Evolutionary conservation across 2,329 filamentous ascomycete species (phyloP).

Genomic region (Westerdykella aurantiaca): DNA sequence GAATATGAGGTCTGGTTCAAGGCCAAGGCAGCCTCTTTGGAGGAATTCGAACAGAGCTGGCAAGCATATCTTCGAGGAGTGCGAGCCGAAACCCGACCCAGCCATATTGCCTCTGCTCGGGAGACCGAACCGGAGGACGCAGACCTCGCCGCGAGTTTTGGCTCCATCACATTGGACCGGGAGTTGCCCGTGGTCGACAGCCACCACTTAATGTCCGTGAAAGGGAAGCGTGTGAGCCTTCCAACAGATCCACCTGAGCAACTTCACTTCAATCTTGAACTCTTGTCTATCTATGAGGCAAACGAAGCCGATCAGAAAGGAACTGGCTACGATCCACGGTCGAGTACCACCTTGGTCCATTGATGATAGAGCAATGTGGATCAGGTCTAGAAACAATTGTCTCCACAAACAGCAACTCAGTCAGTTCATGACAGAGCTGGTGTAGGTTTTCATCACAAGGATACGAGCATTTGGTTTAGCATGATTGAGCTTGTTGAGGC

Average conservation of each 20-base stretch:
- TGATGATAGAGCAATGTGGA: no score
- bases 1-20: slow-evolving; percentile 30
- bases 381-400: no score
- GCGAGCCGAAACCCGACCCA: slow-evolving; percentile 20
- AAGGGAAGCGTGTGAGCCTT: slow-evolving; percentile 19
- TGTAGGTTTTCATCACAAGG: no score
- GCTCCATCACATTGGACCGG: slow-evolving; percentile 27
- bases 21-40: slow-evolving; percentile 21
- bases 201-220: slow-evolving; percentile 6
- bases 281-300: no score
- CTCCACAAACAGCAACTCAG: no score
- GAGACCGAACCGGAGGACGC: slow-evolving; percentile 28
- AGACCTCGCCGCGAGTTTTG: slow-evolving; percentile 27
- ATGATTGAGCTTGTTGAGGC: no score
- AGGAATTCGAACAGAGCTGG: slow-evolving; percentile 24
- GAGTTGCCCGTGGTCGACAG: slow-evolving; percentile 15
- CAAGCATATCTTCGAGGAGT: slow-evolving; percentile 23
- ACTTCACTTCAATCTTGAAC: slow-evolving; percentile 17
- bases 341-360: no score
- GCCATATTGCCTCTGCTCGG: slow-evolving; percentile 24
- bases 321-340: no score
- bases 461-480: no score
- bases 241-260: slow-evolving; percentile 31
- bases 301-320: no score
- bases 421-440: no score